Percentiles rank a stretch among this genome's conserved stretches.
Conservation (phyloP, 75 land plant genomes). For the Gnetum montanum region DNA sequence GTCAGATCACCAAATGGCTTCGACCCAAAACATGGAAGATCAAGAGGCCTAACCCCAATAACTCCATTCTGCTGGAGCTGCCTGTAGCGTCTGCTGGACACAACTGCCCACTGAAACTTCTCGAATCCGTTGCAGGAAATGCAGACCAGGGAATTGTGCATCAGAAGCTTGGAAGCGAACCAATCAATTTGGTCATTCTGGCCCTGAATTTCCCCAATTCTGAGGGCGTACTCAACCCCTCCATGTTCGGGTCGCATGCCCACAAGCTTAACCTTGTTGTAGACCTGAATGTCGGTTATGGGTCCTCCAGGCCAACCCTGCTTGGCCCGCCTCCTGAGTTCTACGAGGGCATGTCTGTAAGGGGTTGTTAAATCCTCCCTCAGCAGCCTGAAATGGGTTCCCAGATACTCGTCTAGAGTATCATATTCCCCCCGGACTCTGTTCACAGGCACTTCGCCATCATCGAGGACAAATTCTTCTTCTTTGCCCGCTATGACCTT, state of each 20-base stretch:
- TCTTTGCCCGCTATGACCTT: not conserved
- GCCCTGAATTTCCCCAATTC: not conserved
- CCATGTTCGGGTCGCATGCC: constrained; percentile 12
- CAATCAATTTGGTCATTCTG: not conserved
- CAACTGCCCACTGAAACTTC: constrained; percentile 14
- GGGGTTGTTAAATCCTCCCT: constrained; percentile 8
- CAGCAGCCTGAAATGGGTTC: constrained; percentile 17
- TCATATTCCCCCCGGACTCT: constrained; percentile 3
- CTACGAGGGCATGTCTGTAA: constrained; percentile 1
- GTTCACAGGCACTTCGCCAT: constrained; percentile 12
- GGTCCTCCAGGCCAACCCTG: not conserved
- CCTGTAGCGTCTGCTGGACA: constrained; percentile 3
- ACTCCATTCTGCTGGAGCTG: not conserved
- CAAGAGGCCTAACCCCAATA: not conserved
- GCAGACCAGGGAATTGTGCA: constrained; percentile 26
- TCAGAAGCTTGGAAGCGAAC: constrained; percentile 9
- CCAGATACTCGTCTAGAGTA: constrained; percentile 10
- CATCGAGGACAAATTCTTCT: not conserved
- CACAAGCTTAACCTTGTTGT: constrained; percentile 4
- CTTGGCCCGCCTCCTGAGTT: not conserved
- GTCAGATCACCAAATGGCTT: not conserved
- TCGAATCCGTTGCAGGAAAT: constrained; percentile 14
- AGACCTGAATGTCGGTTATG: not conserved
- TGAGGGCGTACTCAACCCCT: constrained; percentile 4
- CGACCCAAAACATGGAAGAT: constrained; percentile 5